A percentile compares a stretch with the other conserved stretches of the same genome.
These are phyloP conservation scores for Persicaria maculosa DNA, from an alignment of 148 eudicot genomes.

Conservation along the genomic window DNA sequence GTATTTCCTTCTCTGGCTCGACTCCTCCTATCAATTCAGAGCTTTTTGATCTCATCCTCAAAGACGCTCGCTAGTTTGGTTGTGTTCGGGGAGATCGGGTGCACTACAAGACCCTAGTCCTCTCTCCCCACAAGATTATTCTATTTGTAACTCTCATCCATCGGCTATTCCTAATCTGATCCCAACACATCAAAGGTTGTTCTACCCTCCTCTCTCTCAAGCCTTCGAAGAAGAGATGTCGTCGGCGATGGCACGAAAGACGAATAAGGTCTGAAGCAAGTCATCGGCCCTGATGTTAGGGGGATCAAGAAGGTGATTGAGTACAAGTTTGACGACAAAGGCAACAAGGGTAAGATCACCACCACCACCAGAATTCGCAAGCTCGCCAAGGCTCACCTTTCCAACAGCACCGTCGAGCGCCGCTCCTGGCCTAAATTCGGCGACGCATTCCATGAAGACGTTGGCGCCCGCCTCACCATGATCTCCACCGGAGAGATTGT, in stretches of 20 bases:
- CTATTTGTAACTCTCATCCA: too few species aligned
- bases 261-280: slow-evolving; percentile 50
- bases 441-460: slow-evolving; percentile 67
- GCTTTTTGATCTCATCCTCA: too few species aligned
- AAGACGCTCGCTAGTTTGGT: too few species aligned
- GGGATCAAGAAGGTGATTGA: slow-evolving; percentile 64
- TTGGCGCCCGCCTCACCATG: slow-evolving; percentile 54
- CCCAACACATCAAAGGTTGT: too few species aligned
- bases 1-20: too few species aligned
- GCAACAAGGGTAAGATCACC: slow-evolving; percentile 61
- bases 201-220: not conserved
- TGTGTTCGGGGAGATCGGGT: too few species aligned
- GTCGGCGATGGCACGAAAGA: slow-evolving; percentile 8
- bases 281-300: slow-evolving; percentile 56
- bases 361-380: slow-evolving; percentile 61
- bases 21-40: too few species aligned
- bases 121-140: too few species aligned
- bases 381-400: slow-evolving; percentile 53
- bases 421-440: slow-evolving; percentile 75
- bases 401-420: slow-evolving; percentile 66
- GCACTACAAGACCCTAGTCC: too few species aligned
- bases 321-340: slow-evolving; percentile 62
- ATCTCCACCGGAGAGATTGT: slow-evolving; percentile 71
- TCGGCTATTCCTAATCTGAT: too few species aligned
- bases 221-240: not conserved